Evolutionary conservation across 306 rosid species (phyloP), one percentile per base, ranked within the genome.

Genomic region (Sphenostylis stenocarpa): DNA sequence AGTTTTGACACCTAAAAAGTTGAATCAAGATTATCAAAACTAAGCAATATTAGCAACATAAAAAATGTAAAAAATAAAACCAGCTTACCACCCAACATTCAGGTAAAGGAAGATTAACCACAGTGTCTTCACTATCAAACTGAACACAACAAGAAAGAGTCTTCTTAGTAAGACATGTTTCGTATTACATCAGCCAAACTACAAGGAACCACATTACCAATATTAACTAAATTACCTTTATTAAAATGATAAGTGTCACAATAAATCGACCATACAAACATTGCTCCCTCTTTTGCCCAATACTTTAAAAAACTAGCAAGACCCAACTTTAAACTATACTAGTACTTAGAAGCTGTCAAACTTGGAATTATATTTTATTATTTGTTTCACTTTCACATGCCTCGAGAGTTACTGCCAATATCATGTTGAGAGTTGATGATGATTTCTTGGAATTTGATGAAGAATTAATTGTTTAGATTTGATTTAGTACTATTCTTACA

Each of bases 21-120:
- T n/a, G 47, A 31, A 48, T 81, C 57, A 67, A 77, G 77, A 56
- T 39, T 64, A 73, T 67, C 73, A 77, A 41, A 58, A 53, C 34
- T 26, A 45, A 24, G 23, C 36, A 80, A 58, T 64, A 80, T 69
- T 44, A 36, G 51, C 57, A 66, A 67, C 34, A 60, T 23, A 60
- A 20, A 80, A 80, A 68, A 64, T 8, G 14, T 38, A 14, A 31
- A 48, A 61, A 34, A 49, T 33, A 68, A 78, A 67, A 67, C 51
- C 48, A 23, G 73, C 93, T 91, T 86, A 94, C 98, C 96, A 91
- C 93, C 98, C 97, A 94, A 78, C 92, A 84, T 88, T 94, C 98
- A 58, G 98, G 85, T 68, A 94, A 86, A 71, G 98, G 95, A 72
- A 94, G 86, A 82, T 67, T 81, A 72, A 41, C 81, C 39, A 94